Evolutionary conservation across 2,329 filamentous ascomycete genomes (phyloP).

Genomic region (Fusarium clavum): DNA sequence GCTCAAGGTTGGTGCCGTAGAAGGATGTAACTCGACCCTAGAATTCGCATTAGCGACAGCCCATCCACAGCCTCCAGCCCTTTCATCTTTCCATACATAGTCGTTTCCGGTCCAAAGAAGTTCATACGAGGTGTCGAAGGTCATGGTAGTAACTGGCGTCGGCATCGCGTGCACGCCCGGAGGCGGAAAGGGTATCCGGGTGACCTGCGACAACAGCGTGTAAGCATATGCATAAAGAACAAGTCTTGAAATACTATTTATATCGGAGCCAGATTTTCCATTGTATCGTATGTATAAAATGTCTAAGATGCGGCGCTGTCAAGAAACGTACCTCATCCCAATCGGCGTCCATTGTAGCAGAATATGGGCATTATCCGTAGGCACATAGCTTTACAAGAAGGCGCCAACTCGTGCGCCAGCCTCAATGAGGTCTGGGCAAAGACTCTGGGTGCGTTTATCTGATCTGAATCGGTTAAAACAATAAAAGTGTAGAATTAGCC

Average conservation of each 20-base stretch:
- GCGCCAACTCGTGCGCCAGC: constrained; percentile 20
- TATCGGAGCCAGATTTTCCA: neutral
- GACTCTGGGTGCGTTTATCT: neutral
- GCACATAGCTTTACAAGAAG: constrained; percentile 48
- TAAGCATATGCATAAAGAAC: constrained; percentile 17
- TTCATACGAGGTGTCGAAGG: constrained; percentile 90
- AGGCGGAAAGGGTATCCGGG: constrained; percentile 83
- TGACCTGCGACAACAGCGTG: constrained; percentile 66
- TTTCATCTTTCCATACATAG: constrained; percentile 69
- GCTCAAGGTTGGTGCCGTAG: constrained; percentile 84
- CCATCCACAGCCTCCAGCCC: neutral
- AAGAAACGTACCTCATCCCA: constrained; percentile 71
- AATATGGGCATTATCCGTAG: constrained; percentile 52
- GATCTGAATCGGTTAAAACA: neutral
- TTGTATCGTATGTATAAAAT: neutral
- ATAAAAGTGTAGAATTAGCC: neutral
- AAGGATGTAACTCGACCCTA: constrained; percentile 92
- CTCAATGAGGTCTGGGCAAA: constrained; percentile 20
- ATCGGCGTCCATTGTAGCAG: constrained; percentile 71
- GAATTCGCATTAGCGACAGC: constrained; percentile 40
- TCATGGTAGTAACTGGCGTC: constrained; percentile 80
- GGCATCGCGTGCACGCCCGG: constrained; percentile 76
- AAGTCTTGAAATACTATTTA: neutral
- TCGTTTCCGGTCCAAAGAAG: constrained; percentile 94
- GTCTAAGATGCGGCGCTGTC: neutral